Evolutionary conservation across 176 grass and related monocot genomes (phyloP), one percentile per base, ranked within the genome.

Genomic region (Chloris gayana): DNA sequence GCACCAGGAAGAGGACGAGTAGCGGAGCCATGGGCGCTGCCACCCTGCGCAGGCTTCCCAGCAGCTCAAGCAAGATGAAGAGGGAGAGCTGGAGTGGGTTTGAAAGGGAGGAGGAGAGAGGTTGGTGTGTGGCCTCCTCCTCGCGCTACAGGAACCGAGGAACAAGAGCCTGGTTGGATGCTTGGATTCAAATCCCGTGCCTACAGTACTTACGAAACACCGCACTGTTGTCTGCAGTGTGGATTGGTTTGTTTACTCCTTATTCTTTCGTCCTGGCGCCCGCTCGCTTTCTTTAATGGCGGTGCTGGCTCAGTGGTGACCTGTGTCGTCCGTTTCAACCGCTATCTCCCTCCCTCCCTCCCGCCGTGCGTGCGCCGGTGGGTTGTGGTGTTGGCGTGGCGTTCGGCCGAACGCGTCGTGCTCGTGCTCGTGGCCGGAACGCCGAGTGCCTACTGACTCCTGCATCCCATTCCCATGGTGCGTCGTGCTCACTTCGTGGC

Each of bases 141-240:
- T 61, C 56, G 74, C 35, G 17, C 74, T 78, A 65, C 58, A 77
- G 42, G 60, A 78, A 77, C 69, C 7, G n/a, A 27, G 57, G n/a
- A 59, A 60, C 57, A 83, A n/a, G 50, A 14, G 31, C 61, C 51
- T 14, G 21, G 57, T 8, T 45, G 82, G 87, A 81, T 66, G 29
- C 60, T 64, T 42, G 67, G 80, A 88, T 89, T 89, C 78, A 85
- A 89, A 89, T 66, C 66, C n/a, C 41, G 26, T 72, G 70, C 70
- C 46, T 73, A 64, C 63, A 78, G 62, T 11, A 78, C 63, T 11
- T 11, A 78, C 63, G 7, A 32, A 32, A 22, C 19, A 24, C 46
- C 49, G 59, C 35, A 85, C 22, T 72, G 64, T 71, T 57, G 58
- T 4, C 11, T 29, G 58, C 58, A 18, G 59, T 59, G 74, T 15